Base-by-base conservation (phyloP, 129 eudicot species). In the Glebionis coronaria region DNA sequence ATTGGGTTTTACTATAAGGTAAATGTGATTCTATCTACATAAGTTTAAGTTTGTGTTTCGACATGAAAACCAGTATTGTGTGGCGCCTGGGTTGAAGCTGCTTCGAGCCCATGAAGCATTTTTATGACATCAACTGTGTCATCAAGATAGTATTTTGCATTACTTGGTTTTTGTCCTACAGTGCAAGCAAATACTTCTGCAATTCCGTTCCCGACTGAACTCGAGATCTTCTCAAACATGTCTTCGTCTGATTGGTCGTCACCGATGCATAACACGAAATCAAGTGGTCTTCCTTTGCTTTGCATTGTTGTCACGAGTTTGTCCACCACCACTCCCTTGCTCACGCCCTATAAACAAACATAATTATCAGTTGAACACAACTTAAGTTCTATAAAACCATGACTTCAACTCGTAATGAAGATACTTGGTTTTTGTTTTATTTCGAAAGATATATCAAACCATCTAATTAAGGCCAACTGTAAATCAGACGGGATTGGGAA, bases 241-340 rank as follows among this genome's bases (percentile, higher is more conserved):
- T 93, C 99, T 58, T 93, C 99, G 12, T 93, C 99, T 0, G 99
- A 93, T 29, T 85, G 81, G 67, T 93, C 99, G 19, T 93, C 99
- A 1, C 99, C 99, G 14, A 93, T 73, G 86, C 99, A 93, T 72
- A 93, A 54, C 62, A 93, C 83, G 27, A 93, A 93, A 58, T 93
- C 97, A 0, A 83, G 85, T 3, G 77, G 50, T 74, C 63, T 86
- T 1, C 90, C 90, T 6, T 38, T 65, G 11, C 65, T 79, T 45
- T 71, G 77, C 90, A 89, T 82, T 1, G 90, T 73, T 46, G 81
- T 82, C 14, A 93, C 76, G 1, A 89, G 83, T 15, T 67, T 82
- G 45, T 89, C 90, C 67, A 84, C 90, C 29, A 81, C 97, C 12
- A 84, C 70, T 0, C 99, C 99, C 65, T 93, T 93, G 84, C 97